Base-by-base conservation (phyloP, 2,329 filamentous ascomycete genomes). In the Neonectria faginata region DNA sequence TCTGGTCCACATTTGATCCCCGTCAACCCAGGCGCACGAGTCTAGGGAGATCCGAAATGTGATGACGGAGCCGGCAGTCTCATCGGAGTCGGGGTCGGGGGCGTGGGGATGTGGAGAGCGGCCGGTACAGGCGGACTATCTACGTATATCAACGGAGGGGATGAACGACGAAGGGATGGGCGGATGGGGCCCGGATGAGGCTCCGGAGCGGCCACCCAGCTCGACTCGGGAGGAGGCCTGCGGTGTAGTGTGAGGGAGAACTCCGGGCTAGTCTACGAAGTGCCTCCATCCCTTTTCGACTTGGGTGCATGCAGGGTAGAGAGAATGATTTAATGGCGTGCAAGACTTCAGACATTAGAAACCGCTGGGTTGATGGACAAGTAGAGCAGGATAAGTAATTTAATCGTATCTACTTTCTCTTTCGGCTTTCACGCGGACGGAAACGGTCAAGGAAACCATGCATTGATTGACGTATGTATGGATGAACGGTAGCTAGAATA, bases 1-100 rank as follows among this genome's bases (percentile, higher is more conserved):
- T 57, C 42, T 62, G 70, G 65, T 71, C 70, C 70, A 72, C 70
- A 72, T 67, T 66, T 44, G 31, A 56, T 41, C 57, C 53, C 65
- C 70, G 50, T 53, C 39, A 29, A 60, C 45, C 31, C 51, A 57
- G 58, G 57, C 60, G 58, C 51, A 61, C 25, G 25, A 67, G 65
- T 62, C 63, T n/a, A 6, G 56, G 14, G 11, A 70, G 60, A 66
- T 70, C 70, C 45, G 57, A 67, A 44, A 16, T 47, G 22, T 42
- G 53, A 33, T 41, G 33, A 60, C 69, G 67, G 69, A 66, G 57
- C 62, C 64, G 67, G 50, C 52, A 59, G 64, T 48, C 58, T 60
- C n/a, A 29, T 41, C 48, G 48, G 52, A 11, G 16, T 47, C 41
- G 18, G 45, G 33, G 16, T 47, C 41, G 18, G 45, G 33, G 51